phyloP scores from a whole-genome alignment of 2,329 filamentous ascomycete species.

The Sporothrix globosa region DNA sequence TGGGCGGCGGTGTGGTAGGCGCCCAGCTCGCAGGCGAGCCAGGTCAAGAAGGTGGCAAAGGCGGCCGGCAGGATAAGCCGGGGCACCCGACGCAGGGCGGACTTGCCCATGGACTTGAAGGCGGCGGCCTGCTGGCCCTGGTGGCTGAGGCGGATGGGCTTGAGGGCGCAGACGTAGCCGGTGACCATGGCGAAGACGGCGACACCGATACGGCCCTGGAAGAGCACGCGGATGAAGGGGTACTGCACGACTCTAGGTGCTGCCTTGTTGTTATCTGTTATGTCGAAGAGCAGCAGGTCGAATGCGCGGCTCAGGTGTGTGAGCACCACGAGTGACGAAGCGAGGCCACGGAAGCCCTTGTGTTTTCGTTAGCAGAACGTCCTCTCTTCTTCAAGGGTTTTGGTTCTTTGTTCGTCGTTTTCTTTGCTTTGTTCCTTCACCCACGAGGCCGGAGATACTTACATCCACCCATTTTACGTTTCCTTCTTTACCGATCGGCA shows the following conservation, averaged over 20 bases:
- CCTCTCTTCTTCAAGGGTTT: too few relatives aligned
- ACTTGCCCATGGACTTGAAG: constrained; percentile 58
- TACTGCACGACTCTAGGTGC: constrained; percentile 57
- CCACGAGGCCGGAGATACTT: constrained; percentile 40
- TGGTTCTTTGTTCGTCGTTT: background rate
- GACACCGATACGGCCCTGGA: constrained; percentile 66
- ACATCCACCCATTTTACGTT: constrained; percentile 66
- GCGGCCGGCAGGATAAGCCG: constrained; percentile 62
- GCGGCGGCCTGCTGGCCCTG: constrained; percentile 58
- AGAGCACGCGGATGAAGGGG: constrained; percentile 61
- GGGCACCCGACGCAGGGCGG: constrained; percentile 61
- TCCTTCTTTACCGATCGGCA: constrained; percentile 51
- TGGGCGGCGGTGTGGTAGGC: constrained; percentile 59
- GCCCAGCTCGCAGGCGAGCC: constrained; percentile 58
- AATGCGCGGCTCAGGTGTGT: constrained; percentile 59
- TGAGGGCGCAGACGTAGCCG: constrained; percentile 66
- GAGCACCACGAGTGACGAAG: constrained; percentile 58
- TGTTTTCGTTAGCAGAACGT: constrained; percentile 15
- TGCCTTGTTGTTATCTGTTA: constrained; percentile 49
- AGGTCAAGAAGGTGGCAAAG: constrained; percentile 58
- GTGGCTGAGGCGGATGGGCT: constrained; percentile 60
- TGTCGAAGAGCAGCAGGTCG: constrained; percentile 39
- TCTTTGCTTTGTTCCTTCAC: background rate
- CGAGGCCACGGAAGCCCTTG: constrained; percentile 60
- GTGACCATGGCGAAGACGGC: constrained; percentile 68